Evolutionary conservation across 495 filamentous ascomycete species (phyloP).

Genomic region (Poronia punctata): DNA sequence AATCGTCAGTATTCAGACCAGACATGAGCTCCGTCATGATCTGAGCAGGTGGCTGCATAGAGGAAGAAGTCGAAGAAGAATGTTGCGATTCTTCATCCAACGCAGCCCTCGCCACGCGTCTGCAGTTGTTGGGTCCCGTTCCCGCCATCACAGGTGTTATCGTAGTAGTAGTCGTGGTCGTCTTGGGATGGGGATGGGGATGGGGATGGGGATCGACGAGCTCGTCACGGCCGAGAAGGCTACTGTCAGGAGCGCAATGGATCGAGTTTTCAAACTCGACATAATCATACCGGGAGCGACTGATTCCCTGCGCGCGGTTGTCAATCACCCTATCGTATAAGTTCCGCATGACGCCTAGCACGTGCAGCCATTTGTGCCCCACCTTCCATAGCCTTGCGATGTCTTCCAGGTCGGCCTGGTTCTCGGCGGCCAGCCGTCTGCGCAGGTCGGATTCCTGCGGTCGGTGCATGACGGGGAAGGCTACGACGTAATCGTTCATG

Average conservation of each 20-base stretch:
- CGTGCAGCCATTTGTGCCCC: conserved; percentile 5
- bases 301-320: background rate
- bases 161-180: no score
- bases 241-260: conserved; percentile 1
- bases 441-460: conserved; percentile 4
- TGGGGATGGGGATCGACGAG: background rate
- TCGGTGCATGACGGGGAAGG: conserved; percentile 6
- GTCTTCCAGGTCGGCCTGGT: conserved; percentile 5
- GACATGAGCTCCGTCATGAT: no score
- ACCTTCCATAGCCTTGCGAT: conserved; percentile 3
- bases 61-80: no score
- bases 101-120: no score
- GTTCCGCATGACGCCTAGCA: background rate
- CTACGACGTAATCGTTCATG: conserved; percentile 6
- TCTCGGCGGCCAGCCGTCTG: conserved; percentile 1
- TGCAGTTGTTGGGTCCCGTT: no score
- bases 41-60: no score
- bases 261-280: conserved; percentile 3
- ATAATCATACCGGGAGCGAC: conserved; percentile 1
- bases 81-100: no score
- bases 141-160: no score
- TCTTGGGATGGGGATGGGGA: no score
- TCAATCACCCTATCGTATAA: conserved; percentile 2
- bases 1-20: no score
- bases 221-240: conserved; percentile 1